Conservation (phyloP, 768 basidiomycete genomes). For the Macrocybe gigantea region DNA sequence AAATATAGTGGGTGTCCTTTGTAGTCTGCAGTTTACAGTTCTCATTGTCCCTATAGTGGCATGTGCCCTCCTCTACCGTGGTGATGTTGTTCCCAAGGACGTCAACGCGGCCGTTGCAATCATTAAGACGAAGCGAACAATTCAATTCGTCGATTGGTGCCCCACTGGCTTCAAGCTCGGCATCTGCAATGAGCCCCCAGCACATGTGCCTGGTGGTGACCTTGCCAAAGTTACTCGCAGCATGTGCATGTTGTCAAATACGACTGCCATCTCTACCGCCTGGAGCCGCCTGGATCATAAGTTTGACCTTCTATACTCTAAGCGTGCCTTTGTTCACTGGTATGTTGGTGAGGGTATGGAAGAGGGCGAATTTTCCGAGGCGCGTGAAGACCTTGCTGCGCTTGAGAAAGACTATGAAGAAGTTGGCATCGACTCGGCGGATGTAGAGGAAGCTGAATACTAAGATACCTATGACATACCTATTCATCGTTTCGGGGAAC, state of each 20-base stretch:
- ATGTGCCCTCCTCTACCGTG: slow-evolving; percentile 88
- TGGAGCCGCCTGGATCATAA: slow-evolving; percentile 96
- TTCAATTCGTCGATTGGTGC: slow-evolving; percentile 98
- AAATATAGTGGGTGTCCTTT: slow-evolving; percentile 78
- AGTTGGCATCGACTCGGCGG: slow-evolving; percentile 51
- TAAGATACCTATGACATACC: slow-evolving; percentile 20
- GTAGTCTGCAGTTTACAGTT: not conserved
- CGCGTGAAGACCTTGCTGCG: slow-evolving; percentile 99
- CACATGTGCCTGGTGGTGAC: slow-evolving; percentile 89
- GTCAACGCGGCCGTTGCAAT: slow-evolving; percentile 86
- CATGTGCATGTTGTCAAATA: slow-evolving; percentile 96
- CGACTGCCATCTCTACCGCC: slow-evolving; percentile 88
- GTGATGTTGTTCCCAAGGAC: slow-evolving; percentile 96
- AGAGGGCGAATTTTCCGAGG: slow-evolving; percentile 98
- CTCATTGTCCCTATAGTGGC: slow-evolving; percentile 55
- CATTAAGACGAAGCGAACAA: slow-evolving; percentile 97
- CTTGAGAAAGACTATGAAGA: slow-evolving; percentile 97
- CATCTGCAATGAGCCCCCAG: slow-evolving; percentile 95
- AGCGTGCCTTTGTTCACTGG: slow-evolving; percentile 92
- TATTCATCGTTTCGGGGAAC: slow-evolving; percentile 5
- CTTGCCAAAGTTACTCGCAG: slow-evolving; percentile 91
- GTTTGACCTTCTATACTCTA: slow-evolving; percentile 97
- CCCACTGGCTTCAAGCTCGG: slow-evolving; percentile 98
- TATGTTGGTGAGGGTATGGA: slow-evolving; percentile 99
- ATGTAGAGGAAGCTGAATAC: slow-evolving; percentile 49